Evolutionary conservation across 805 yeast species (phyloP).

Genomic region (Myxozyma lipomycoides): DNA sequence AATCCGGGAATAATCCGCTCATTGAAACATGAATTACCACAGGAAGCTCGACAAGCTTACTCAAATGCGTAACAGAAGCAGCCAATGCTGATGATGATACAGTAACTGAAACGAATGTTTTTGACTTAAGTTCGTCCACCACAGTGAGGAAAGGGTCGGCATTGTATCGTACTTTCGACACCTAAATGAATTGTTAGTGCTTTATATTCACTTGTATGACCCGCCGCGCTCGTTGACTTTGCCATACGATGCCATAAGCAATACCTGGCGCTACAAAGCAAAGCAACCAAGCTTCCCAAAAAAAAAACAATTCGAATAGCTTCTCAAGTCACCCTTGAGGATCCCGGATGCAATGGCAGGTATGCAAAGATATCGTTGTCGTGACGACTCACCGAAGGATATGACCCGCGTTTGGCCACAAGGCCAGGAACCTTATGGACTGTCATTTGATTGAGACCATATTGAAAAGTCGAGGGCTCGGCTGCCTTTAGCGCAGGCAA

Average conservation of each 20-base stretch:
- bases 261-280: too few species aligned
- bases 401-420: constrained; percentile 23
- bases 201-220: too few species aligned
- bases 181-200: constrained; percentile 2
- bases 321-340: too few species aligned
- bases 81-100: constrained; percentile 54
- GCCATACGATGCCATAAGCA: too few species aligned
- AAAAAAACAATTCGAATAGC: neutral
- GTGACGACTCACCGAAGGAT: constrained; percentile 14
- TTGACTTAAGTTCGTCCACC: constrained; percentile 36
- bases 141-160: constrained; percentile 55
- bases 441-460: constrained; percentile 17
- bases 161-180: constrained; percentile 38
- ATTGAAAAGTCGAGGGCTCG: constrained; percentile 15
- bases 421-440: constrained; percentile 23
- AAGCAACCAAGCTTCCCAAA: too few species aligned
- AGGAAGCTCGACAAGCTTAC: constrained; percentile 39
- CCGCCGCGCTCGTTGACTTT: too few species aligned
- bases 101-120: constrained; percentile 45
- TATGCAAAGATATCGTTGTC: too few species aligned
- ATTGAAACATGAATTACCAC: constrained; percentile 55
- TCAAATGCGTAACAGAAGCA: constrained; percentile 56
- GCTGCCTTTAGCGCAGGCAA: constrained; percentile 15
- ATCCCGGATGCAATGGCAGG: too few species aligned
- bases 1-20: constrained; percentile 48